Evolutionary conservation across 2,329 filamentous ascomycete genomes (phyloP), one percentile per base, ranked within the genome.

Genomic region (Botrytis squamosa): DNA sequence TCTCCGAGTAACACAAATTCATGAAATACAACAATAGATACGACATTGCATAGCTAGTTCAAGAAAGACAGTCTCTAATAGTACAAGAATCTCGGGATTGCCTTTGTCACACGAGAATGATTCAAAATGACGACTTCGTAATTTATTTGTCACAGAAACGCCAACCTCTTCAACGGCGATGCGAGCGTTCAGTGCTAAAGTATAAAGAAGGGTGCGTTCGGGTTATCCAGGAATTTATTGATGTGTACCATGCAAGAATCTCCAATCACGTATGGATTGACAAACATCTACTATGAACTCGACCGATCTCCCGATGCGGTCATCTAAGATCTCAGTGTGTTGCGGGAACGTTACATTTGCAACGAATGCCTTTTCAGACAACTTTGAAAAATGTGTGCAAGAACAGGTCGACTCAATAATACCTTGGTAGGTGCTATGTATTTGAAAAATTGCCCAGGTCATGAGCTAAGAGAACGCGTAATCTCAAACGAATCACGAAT

Each of bases 391-490:
- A 18, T 20, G 18, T 57, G 38, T 20, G 1, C 5, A 29, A 67
- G n/a, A 67, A 25, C 18, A 68, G 38, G 36, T 57, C 25, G 12
- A 57, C 6, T 68, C 3, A 20, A 42, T 1, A 33, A 33, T 4
- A 4, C 42, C 18, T 63, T 22, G 33, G 49, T n/a, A 57, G 18
- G 16, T 57, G 22, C n/a, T 22, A 57, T 38, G 16, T 22, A 25
- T 1, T 33, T 38, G 40, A 57, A 42, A 57, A 33, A 25, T 42
- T 44, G 0, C 9, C 18, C 18, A 69, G 57, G 49, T 69, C 49
- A 69, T 69, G 49, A 69, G 64, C n/a, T n/a, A 69, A 25, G n/a
- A 33, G 1, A 42, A 69, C 49, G 66, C 49, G 49, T 57, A 69
- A 68, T 69, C 38, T 25, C 36, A 33, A 40, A 57, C 33, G 38